A percentile compares a stretch with the other conserved stretches of the same genome.
These are phyloP conservation scores for Salix arbutifolia DNA, from an alignment of 345 rosid genomes.

Conservation along the genomic window DNA sequence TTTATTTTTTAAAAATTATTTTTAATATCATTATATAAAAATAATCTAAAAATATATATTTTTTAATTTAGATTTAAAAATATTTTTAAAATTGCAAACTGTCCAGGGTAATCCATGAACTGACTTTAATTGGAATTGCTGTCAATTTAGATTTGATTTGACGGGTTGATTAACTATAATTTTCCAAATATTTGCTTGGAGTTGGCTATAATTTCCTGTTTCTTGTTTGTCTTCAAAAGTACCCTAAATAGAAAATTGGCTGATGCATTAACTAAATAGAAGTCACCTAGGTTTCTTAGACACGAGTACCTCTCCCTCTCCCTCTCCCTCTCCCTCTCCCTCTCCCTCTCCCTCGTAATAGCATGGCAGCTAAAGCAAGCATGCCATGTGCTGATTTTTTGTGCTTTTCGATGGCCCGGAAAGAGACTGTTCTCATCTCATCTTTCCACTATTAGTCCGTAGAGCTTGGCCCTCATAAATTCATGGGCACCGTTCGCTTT, in stretches of 20 bases:
- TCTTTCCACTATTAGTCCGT: neutral
- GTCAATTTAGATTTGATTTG: too few species aligned
- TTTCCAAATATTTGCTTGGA: neutral
- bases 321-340: neutral
- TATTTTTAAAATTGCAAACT: too few species aligned
- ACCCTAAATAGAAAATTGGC: neutral
- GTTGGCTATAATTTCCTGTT: neutral
- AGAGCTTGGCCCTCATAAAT: neutral
- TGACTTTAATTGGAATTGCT: neutral
- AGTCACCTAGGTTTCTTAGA: neutral
- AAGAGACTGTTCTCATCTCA: neutral
- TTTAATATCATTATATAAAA: too few species aligned
- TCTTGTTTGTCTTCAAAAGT: neutral
- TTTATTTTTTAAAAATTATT: too few species aligned
- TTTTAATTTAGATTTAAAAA: too few species aligned
- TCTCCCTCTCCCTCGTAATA: neutral
- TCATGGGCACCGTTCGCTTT: neutral
- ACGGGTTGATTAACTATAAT: too few species aligned
- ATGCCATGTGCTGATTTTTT: constrained; percentile 11
- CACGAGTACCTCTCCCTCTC: neutral
- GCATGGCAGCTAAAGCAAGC: neutral
- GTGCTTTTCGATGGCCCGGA: neutral
- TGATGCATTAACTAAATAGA: neutral
- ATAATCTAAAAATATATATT: too few species aligned
- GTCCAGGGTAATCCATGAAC: neutral